These are phyloP conservation scores for Pyrus hybrid DNA, from an alignment of 331 rosid species.

Conservation along the genomic window DNA sequence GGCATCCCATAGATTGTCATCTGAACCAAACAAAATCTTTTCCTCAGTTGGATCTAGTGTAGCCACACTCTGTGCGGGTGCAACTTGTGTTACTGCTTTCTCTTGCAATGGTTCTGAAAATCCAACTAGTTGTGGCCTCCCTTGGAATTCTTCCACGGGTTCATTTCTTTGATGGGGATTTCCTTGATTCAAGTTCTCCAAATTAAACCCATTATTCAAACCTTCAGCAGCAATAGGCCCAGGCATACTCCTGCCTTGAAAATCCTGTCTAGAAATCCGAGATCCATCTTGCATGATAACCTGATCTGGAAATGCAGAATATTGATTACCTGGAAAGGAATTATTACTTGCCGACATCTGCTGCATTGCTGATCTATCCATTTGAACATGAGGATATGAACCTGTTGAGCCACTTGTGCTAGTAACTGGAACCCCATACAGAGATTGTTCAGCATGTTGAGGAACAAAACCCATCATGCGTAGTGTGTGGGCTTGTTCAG, in stretches of 20 bases:
- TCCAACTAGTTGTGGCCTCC: conserved; percentile 57
- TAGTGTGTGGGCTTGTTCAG: conserved; percentile 72
- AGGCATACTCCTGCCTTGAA: conserved; percentile 53
- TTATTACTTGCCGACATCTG: conserved; percentile 43
- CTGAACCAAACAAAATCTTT: conserved; percentile 94
- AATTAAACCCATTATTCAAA: conserved; percentile 44
- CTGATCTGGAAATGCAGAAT: conserved; percentile 54
- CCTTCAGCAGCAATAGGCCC: conserved; percentile 54
- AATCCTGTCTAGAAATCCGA: conserved; percentile 52
- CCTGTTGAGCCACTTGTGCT: conserved; percentile 57
- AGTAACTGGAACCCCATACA: conserved; percentile 80
- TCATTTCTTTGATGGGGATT: conserved; percentile 62
- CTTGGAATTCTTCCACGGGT: conserved; percentile 54
- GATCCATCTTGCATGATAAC: conserved; percentile 57
- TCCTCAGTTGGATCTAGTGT: conserved; percentile 98
- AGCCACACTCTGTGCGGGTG: conserved; percentile 67
- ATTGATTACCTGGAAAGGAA: conserved; percentile 55
- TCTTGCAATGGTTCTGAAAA: conserved; percentile 59
- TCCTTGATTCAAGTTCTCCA: conserved; percentile 63
- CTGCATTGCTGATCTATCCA: conserved; percentile 57
- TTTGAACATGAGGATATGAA: conserved; percentile 65
- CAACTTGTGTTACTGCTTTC: conserved; percentile 50
- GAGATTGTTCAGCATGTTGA: conserved; percentile 83
- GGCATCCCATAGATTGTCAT: conserved; percentile 90
- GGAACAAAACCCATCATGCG: conserved; percentile 72